Evolutionary conservation across 148 eudicot genomes (phyloP), one percentile per base, ranked within the genome.

Genomic region (Chenopodium album): DNA sequence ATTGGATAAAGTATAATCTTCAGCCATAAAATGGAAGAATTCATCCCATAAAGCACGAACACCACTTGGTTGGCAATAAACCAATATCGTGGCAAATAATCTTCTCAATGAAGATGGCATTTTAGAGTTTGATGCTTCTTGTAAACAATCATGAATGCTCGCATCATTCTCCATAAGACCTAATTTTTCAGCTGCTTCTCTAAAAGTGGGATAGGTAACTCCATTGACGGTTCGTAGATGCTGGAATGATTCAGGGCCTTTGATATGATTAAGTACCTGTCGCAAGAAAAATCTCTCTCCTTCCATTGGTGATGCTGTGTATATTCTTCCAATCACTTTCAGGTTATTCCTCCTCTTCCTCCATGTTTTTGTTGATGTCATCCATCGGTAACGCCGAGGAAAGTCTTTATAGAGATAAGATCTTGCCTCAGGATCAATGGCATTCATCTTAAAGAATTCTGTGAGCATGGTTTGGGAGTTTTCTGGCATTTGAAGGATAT

Each of bases 401-500:
- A 52, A 52, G 2, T 74, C 64, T 14, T 12, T 52, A 52, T 52
- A 74, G 1, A 76, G 31, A 19, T 76, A 62, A 5, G 22, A 34
- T 17, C 52, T 37, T 60, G 52, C 79, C 22, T 76, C 54, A 2
- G 5, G 32, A 4, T 76, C 19, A 56, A 3, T 19, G 26, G 17
- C 28, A 76, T 76, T 76, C 78, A 76, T 60, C 20, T 37, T 32
- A 34, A 76, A 76, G 23, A 76, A 19, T 22, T 76, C 19, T 19
- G 50, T 76, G 12, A 76, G 64, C 78, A 76, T 76, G 34, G 68
- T 76, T 7, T 13, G 68, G 7, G 70, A 76, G 44, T 76, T 76
- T 10, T 6, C 5, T 22, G 34, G 69, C 8, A 5, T 6, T 4
- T 41, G 23, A n/a, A 77, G 37, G 4, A 52, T 75, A 12, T 52